Percentiles rank a stretch among this genome's conserved stretches.
These are phyloP conservation scores for Onygenales sp. DNA, from an alignment of 2,329 filamentous ascomycete species.

Conservation along the genomic window DNA sequence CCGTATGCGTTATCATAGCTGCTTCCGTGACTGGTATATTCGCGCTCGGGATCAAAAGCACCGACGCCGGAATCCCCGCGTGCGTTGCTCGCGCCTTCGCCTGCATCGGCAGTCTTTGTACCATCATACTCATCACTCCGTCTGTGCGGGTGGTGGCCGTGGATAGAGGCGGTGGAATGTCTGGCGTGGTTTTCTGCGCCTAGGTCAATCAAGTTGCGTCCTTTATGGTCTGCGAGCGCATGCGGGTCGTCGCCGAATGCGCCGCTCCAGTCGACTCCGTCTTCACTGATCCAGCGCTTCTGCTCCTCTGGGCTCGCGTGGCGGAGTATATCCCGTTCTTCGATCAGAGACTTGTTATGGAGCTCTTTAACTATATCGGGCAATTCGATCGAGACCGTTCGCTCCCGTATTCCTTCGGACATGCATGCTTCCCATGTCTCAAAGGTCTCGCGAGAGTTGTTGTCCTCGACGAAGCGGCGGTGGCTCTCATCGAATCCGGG, in stretches of 20 bases:
- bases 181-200: neutral
- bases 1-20: constrained; percentile 14
- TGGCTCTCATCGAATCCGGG: constrained; percentile 84
- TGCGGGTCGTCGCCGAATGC: constrained; percentile 73
- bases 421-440: constrained; percentile 91
- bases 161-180: neutral
- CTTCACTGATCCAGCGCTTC: constrained; percentile 65
- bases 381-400: constrained; percentile 62
- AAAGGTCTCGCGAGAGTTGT: constrained; percentile 82
- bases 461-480: constrained; percentile 71
- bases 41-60: too few relatives aligned
- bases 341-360: constrained; percentile 70
- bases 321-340: constrained; percentile 72
- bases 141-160: too few relatives aligned
- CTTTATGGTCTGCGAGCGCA: constrained; percentile 44
- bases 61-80: too few relatives aligned
- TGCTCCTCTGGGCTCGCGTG: constrained; percentile 56
- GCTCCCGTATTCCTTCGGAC: constrained; percentile 70
- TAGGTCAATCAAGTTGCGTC: constrained; percentile 29
- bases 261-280: constrained; percentile 77
- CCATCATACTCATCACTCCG: too few relatives aligned
- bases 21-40: constrained; percentile 11
- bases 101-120: too few relatives aligned
- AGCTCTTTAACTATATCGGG: constrained; percentile 63
- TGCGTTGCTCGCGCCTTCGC: too few relatives aligned